Conservation (phyloP, 2,329 filamentous ascomycete genomes). For the Byssothecium circinans region DNA sequence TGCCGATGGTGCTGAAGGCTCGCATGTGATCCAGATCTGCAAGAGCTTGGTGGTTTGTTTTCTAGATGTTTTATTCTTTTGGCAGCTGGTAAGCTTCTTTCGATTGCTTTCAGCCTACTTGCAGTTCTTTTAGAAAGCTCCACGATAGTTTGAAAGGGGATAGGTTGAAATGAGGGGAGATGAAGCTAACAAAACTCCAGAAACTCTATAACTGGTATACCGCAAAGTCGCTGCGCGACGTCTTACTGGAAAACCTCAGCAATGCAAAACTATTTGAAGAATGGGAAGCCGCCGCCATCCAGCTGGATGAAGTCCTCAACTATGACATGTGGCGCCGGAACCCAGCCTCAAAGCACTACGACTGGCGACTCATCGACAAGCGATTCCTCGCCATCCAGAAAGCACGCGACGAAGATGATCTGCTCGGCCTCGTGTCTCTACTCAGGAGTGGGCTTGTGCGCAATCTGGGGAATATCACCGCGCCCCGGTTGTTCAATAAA, state of each 20-base stretch:
- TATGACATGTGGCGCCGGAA: conserved; percentile 86
- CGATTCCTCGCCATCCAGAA: conserved; percentile 70
- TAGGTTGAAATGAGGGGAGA: neutral
- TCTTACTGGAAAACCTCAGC: conserved; percentile 66
- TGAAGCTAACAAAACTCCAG: conserved; percentile 50
- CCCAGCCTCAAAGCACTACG: conserved; percentile 77
- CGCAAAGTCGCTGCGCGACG: conserved; percentile 64
- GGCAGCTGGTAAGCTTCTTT: conserved; percentile 40
- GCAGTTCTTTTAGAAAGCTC: neutral
- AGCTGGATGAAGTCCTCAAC: conserved; percentile 79
- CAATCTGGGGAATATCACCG: conserved; percentile 89
- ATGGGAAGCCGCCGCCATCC: conserved; percentile 81
- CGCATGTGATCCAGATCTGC: conserved; percentile 15
- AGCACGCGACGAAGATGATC: conserved; percentile 70
- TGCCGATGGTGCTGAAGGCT: neutral
- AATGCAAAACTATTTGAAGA: conserved; percentile 75
- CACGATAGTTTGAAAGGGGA: neutral
- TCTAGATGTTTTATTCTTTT: conserved; percentile 45
- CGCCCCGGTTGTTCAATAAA: conserved; percentile 77
- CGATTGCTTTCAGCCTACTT: neutral
- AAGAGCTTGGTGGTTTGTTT: conserved; percentile 37
- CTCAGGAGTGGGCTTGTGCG: conserved; percentile 75
- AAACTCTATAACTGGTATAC: conserved; percentile 69
- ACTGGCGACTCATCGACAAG: conserved; percentile 80
- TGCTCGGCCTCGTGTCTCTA: conserved; percentile 74